Conservation (phyloP, 2,329 filamentous ascomycete species). For the Bipolaris victoriae region DNA sequence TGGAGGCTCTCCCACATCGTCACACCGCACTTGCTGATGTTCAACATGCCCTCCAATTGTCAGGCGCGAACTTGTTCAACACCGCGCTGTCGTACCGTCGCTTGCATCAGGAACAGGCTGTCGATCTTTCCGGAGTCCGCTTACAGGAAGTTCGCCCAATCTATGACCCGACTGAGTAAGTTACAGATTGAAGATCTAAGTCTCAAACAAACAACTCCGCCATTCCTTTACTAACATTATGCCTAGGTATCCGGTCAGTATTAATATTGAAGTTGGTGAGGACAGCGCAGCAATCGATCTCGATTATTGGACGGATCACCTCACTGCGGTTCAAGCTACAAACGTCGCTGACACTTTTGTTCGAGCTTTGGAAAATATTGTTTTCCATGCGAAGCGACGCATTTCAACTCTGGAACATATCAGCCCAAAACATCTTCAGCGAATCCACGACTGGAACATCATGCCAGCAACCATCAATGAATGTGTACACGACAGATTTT, state of each 20-base stretch:
- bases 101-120: slow-evolving; percentile 42
- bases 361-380: slow-evolving; percentile 44
- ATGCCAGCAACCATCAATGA: slow-evolving; percentile 40
- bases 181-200: neutral
- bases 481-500: slow-evolving; percentile 41
- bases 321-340: slow-evolving; percentile 39
- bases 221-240: neutral
- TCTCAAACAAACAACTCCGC: neutral
- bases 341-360: slow-evolving; percentile 44
- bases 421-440: slow-evolving; percentile 46
- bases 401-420: slow-evolving; percentile 47
- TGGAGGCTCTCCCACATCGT: slow-evolving; percentile 54
- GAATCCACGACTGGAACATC: slow-evolving; percentile 40
- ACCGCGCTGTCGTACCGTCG: slow-evolving; percentile 57
- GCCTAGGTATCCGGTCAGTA: slow-evolving; percentile 50
- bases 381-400: slow-evolving; percentile 42
- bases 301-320: slow-evolving; percentile 44
- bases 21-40: slow-evolving; percentile 55
- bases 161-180: slow-evolving; percentile 55
- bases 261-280: slow-evolving; percentile 57
- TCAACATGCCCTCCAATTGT: slow-evolving; percentile 50
- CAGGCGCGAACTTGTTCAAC: slow-evolving; percentile 52
- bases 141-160: slow-evolving; percentile 47
- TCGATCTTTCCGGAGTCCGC: slow-evolving; percentile 38
- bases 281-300: slow-evolving; percentile 39